A percentile compares a stretch with the other conserved stretches of the same genome.
These are phyloP conservation scores for Solanum rostratum DNA, from an alignment of 257 asterid species.

Conservation along the genomic window DNA sequence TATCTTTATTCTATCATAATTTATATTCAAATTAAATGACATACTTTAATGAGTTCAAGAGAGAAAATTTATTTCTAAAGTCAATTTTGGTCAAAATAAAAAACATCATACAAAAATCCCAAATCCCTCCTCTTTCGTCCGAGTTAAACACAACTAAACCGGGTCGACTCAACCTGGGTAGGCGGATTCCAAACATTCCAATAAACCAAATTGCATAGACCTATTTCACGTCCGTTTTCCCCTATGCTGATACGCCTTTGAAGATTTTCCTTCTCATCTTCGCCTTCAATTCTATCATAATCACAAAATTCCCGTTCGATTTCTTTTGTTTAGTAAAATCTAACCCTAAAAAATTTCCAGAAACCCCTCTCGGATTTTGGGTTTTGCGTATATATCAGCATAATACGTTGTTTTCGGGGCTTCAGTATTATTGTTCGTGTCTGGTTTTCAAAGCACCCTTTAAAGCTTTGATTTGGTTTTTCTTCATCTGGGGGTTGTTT, in stretches of 20 bases:
- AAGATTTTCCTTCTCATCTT: background rate
- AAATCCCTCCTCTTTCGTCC: background rate
- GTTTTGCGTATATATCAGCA: background rate
- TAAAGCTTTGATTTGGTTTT: background rate
- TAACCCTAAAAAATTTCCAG: background rate
- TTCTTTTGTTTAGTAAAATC: background rate
- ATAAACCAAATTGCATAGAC: background rate
- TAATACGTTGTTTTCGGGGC: background rate
- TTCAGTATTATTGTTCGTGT: background rate
- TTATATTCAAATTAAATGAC: too few species aligned
- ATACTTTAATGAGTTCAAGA: too few species aligned
- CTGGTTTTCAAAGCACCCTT: background rate
- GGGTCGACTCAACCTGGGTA: background rate
- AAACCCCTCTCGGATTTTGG: background rate
- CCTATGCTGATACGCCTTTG: background rate
- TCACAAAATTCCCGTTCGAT: background rate
- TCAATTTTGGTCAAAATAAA: background rate
- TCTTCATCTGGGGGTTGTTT: background rate
- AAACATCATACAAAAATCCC: background rate
- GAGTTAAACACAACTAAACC: background rate
- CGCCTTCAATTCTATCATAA: background rate
- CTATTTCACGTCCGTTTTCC: slow-evolving; percentile 3
- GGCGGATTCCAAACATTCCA: background rate
- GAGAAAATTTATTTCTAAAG: background rate
- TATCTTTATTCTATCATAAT: too few species aligned